These are phyloP conservation scores for Harringtonia lauricola DNA, from an alignment of 2,329 filamentous ascomycete species.

Conservation along the genomic window DNA sequence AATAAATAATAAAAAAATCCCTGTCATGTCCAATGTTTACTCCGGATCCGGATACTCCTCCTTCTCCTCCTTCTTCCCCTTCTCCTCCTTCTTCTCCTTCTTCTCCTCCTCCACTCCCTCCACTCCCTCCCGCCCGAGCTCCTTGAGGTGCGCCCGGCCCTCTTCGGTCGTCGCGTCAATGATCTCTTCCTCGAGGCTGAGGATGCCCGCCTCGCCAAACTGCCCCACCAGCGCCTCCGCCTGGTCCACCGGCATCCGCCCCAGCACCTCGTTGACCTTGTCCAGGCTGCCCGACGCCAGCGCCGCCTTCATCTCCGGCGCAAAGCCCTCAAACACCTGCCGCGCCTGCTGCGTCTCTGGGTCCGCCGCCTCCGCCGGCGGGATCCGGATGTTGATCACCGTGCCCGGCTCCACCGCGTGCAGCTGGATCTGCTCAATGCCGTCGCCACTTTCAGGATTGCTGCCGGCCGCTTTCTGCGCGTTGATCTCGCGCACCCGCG, in stretches of 20 bases:
- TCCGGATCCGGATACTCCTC: slow-evolving; percentile 12
- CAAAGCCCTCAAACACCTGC: slow-evolving; percentile 73
- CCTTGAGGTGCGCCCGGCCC: slow-evolving; percentile 65
- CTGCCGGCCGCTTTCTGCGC: slow-evolving; percentile 28
- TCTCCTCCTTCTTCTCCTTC: background rate
- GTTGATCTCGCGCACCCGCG: slow-evolving; percentile 61
- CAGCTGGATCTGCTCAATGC: slow-evolving; percentile 92
- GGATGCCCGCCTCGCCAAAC: slow-evolving; percentile 49
- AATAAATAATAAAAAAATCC: background rate
- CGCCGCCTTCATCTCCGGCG: slow-evolving; percentile 66
- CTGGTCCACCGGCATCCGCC: slow-evolving; percentile 73
- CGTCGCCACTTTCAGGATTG: slow-evolving; percentile 34
- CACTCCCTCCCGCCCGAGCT: slow-evolving; percentile 42
- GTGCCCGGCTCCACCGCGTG: slow-evolving; percentile 92
- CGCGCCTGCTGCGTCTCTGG: slow-evolving; percentile 53
- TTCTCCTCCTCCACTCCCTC: slow-evolving; percentile 3
- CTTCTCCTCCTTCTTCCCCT: background rate
- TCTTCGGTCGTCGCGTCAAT: slow-evolving; percentile 91
- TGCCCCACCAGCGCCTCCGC: slow-evolving; percentile 73
- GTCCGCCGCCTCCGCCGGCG: slow-evolving; percentile 56
- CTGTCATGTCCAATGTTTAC: no score
- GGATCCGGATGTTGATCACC: slow-evolving; percentile 79
- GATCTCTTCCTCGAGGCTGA: slow-evolving; percentile 85
- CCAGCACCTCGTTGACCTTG: slow-evolving; percentile 75
- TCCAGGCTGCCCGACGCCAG: slow-evolving; percentile 84